Evolutionary conservation across 306 rosid species (phyloP).

Genomic region (Acmispon strigosus): DNA sequence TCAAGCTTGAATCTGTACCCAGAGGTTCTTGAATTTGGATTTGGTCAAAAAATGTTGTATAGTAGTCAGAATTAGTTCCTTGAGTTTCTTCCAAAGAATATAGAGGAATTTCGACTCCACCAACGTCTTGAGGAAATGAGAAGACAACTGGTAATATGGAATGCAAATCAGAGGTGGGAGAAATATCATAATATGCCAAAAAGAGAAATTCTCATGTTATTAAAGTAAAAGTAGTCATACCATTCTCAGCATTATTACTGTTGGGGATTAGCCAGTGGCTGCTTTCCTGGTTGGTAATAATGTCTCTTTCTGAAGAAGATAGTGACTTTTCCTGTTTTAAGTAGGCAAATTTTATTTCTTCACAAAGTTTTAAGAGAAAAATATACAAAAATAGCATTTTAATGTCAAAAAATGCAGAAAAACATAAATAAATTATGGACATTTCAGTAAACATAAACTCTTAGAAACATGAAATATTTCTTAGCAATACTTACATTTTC

Average conservation of each 20-base stretch:
- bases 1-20: constrained; percentile 42
- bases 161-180: constrained; percentile 27
- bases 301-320: constrained; percentile 28
- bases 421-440: neutral
- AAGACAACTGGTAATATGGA: constrained; percentile 44
- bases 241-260: constrained; percentile 30
- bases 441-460: constrained; percentile 2
- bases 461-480: constrained; percentile 10
- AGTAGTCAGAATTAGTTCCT: constrained; percentile 37
- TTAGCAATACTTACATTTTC: constrained; percentile 50
- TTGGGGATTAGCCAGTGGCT: constrained; percentile 36
- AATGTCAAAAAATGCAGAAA: constrained; percentile 3
- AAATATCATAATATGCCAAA: constrained; percentile 13
- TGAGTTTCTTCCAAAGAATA: constrained; percentile 35
- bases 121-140: constrained; percentile 25
- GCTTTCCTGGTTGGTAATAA: constrained; percentile 37
- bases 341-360: constrained; percentile 5
- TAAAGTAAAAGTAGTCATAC: constrained; percentile 35
- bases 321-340: constrained; percentile 47
- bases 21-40: constrained; percentile 35
- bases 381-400: neutral
- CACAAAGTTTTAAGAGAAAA: neutral
- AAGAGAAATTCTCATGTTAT: neutral
- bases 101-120: constrained; percentile 27
- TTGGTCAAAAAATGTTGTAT: constrained; percentile 37